phyloP scores from a whole-genome alignment of 352 stramenopile genomes.

The Phytophthora fragariae region DNA sequence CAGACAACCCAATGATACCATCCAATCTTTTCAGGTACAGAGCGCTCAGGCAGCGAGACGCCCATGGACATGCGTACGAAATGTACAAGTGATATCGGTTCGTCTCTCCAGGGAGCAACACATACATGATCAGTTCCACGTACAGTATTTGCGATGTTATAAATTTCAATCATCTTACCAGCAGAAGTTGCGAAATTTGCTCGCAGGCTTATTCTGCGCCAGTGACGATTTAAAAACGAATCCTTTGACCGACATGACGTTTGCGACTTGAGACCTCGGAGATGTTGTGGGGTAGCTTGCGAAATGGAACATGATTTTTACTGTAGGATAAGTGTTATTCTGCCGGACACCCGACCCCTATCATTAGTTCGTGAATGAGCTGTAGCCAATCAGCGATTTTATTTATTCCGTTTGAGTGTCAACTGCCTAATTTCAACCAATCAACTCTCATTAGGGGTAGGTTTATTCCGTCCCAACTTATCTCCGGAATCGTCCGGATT shows the following conservation, averaged over 20 bases:
- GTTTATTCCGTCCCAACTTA: too few species aligned
- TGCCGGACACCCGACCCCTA: too few species aligned
- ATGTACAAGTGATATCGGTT: conserved; percentile 91
- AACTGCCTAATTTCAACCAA: too few species aligned
- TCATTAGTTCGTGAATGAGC: too few species aligned
- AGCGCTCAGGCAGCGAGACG: conserved; percentile 62
- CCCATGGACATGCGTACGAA: conserved; percentile 88
- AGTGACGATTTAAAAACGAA: conserved; percentile 22
- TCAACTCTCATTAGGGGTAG: too few species aligned
- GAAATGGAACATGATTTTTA: not conserved
- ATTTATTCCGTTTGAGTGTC: too few species aligned
- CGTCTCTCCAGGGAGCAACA: conserved; percentile 29
- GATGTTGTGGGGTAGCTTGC: not conserved
- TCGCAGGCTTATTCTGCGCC: conserved; percentile 23
- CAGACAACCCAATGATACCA: conserved; percentile 83
- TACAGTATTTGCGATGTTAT: not conserved
- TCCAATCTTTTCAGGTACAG: conserved; percentile 92
- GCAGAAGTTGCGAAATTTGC: conserved; percentile 40
- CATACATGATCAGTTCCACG: not conserved
- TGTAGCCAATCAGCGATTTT: too few species aligned
- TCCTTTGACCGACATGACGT: conserved; percentile 11
- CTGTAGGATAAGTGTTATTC: too few species aligned
- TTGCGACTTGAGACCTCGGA: not conserved
- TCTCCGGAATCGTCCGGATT: too few species aligned
- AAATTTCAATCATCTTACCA: conserved; percentile 13